Base-by-base conservation (phyloP, 768 basidiomycete genomes). In the Kwoniella botswanensis region DNA sequence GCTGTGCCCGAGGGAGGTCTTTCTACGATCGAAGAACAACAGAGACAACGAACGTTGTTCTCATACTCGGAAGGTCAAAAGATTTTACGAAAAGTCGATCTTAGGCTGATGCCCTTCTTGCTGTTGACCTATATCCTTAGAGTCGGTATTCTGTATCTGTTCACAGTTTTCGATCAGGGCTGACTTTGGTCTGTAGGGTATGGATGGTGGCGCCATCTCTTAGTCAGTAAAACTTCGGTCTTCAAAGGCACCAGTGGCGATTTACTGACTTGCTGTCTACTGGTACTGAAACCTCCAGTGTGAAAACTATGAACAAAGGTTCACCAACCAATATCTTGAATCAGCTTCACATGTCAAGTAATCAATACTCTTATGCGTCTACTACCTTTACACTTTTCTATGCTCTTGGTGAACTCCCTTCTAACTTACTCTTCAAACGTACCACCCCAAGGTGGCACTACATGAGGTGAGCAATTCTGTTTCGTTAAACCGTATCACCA, bases 371-470 rank as follows among this genome's bases (percentile, higher is more conserved):
- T 41, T 77, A 65, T 55, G 52, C 69, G 0, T 53, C 71, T 7
- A 78, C 79, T 4, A 64, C 68, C 56, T 78, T 67, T 73, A 73
- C 68, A n/a, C 71, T 78, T 59, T 65, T 68, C 24, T 78, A 74
- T 71, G 67, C 75, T 26, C 24, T 78, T 2, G 53, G 68, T 12
- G 79, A 78, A 60, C 62, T 80, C 10, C 79, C 77, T 2, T 72
- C 70, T 1, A 78, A 78, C 41, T 24, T 78, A 10, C 56, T 76
- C 44, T 70, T 78, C 64, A 78, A 78, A 60, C 68, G 73, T 68
- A 61, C 71, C 11, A 78, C 75, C n/a, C 77, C 77, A 15, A 65
- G 77, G 63, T 65, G 63, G 63, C 63, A 65, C 53, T 65, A 65
- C 22, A 65, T 65, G 63, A 54, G 63, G 63, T 65, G 35, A 54